Conservation (phyloP, 352 stramenopile genomes). For the Elongisporangium senticosum region DNA sequence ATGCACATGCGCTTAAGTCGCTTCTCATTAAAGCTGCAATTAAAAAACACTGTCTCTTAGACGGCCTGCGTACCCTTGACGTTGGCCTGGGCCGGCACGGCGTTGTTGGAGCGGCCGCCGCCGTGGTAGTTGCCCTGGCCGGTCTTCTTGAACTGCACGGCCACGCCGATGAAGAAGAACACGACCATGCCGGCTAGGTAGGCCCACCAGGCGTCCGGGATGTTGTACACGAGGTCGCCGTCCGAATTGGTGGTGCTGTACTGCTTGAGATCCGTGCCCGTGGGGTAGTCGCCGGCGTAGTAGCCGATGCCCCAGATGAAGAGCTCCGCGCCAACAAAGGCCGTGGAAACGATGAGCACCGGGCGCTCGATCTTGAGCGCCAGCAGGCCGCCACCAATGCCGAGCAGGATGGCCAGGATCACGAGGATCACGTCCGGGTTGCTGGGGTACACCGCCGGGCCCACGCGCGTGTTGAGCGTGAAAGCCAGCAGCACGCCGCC, state of each 20-base stretch:
- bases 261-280: conserved; percentile 35
- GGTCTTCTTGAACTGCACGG: conserved; percentile 60
- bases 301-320: conserved; percentile 46
- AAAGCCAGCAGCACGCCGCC: conserved; percentile 50
- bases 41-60: background rate
- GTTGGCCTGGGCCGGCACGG: background rate
- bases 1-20: background rate
- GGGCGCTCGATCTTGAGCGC: conserved; percentile 47
- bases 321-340: conserved; percentile 37
- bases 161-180: conserved; percentile 53
- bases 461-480: conserved; percentile 29
- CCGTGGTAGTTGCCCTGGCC: conserved; percentile 42
- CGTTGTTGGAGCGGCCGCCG: conserved; percentile 4
- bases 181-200: conserved; percentile 58
- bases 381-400: conserved; percentile 27
- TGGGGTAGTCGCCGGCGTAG: conserved; percentile 53
- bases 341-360: conserved; percentile 46
- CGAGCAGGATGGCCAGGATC: conserved; percentile 35
- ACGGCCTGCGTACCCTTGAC: background rate
- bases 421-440: conserved; percentile 34
- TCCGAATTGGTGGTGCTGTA: conserved; percentile 19
- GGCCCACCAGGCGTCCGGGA: conserved; percentile 66
- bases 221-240: conserved; percentile 51
- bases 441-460: conserved; percentile 20
- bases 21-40: background rate